Base-by-base conservation (phyloP, 768 basidiomycete genomes). In the Boletus tylopilopsis region DNA sequence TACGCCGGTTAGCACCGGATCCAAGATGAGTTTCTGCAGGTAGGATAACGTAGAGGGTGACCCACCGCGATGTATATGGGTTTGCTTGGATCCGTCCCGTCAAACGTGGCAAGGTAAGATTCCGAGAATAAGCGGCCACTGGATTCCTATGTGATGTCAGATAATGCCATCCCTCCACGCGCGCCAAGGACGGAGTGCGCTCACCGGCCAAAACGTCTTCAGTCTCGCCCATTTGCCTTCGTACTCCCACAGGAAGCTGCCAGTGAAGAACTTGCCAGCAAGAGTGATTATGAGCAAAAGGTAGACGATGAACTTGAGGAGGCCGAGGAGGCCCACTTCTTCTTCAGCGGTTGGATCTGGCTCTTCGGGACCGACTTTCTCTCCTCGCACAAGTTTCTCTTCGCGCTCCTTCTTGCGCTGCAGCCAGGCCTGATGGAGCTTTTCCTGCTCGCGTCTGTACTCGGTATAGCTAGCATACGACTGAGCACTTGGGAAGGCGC, bases 21-120 rank as follows among this genome's bases (percentile, higher is more conserved):
- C n/a, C n/a, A n/a, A n/a, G n/a, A 42, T 59, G 42, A 51, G 54
- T 39, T 35, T 33, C 23, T 34, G 36, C 8, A 6, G 33, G 53
- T 32, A 19, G 34, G 13, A 40, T 25, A 15, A 45, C 38, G 60
- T 57, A 47, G 51, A 34, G 56, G 45, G 50, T 9, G 53, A 49
- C 84, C 64, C 69, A 89, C 90, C 50, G 93, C 94, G 40, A 98
- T 71, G 70, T 93, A 97, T 42, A 94, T 68, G 22, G 93, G 90
- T 61, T 72, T 79, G 24, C 71, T 74, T 32, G 76, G 69, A 38
- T 79, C 73, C n/a, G 66, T 68, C 35, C 94, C 94, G 65, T 93
- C 87, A 64, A 78, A 93, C 50, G 73, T 69, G 24, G 80, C 69
- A 33, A 98, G 74, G 49, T 75, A 62, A 1, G 71, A 58, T 60